These are phyloP conservation scores for Russula olivacea DNA, from an alignment of 768 basidiomycete species.

Conservation along the genomic window DNA sequence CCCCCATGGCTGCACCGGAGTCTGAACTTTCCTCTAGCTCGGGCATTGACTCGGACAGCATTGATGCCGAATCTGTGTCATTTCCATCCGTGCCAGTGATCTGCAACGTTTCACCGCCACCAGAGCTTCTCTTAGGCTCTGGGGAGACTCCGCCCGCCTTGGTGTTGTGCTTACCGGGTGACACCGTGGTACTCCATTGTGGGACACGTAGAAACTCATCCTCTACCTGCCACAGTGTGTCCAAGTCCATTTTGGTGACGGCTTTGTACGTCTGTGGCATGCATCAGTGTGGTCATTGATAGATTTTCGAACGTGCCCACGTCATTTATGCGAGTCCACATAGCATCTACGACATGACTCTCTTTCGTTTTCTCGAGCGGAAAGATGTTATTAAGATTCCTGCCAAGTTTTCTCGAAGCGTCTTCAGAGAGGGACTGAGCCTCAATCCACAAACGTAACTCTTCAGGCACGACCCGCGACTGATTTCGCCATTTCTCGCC, in stretches of 20 bases:
- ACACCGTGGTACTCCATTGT: constrained; percentile 30
- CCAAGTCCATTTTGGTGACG: constrained; percentile 11
- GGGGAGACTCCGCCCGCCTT: constrained; percentile 18
- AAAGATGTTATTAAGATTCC: constrained; percentile 50
- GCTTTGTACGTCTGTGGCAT: constrained; percentile 13
- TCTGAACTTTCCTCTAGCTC: constrained; percentile 45
- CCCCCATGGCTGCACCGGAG: constrained; percentile 34
- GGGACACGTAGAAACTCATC: constrained; percentile 20
- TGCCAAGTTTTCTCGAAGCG: constrained; percentile 46
- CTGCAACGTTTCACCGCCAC: constrained; percentile 34
- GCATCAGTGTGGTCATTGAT: constrained; percentile 8
- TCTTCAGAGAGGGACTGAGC: constrained; percentile 57
- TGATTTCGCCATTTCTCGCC: constrained; percentile 48
- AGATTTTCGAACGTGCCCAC: constrained; percentile 35
- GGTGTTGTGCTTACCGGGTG: constrained; percentile 28
- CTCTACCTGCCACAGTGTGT: constrained; percentile 19
- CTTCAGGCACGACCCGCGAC: constrained; percentile 49
- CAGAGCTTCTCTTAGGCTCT: background rate
- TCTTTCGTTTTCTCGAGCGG: constrained; percentile 55
- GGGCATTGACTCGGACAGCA: constrained; percentile 70
- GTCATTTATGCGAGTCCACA: constrained; percentile 60
- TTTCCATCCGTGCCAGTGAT: constrained; percentile 49
- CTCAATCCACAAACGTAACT: constrained; percentile 61
- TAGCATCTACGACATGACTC: constrained; percentile 43
- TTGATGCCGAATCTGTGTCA: constrained; percentile 44